phyloP scores from a whole-genome alignment of 2,329 filamentous ascomycete species.

The Huntiella savannae region DNA sequence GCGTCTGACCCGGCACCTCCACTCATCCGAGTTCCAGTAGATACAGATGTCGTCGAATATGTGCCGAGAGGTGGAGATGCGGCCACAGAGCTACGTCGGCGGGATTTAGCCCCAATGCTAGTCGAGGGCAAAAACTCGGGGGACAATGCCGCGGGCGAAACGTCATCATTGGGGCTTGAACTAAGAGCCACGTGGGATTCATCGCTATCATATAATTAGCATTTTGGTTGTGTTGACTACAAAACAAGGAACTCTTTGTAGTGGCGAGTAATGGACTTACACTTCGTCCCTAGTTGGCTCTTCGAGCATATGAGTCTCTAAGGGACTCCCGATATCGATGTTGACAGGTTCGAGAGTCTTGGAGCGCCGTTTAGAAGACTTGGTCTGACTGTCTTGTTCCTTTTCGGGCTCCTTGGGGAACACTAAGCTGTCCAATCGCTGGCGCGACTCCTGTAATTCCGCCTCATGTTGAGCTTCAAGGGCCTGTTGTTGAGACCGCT shows the following conservation, averaged over 20 bases:
- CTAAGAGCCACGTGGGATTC: background rate
- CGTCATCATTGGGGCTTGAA: background rate
- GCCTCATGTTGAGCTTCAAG: too few relatives aligned
- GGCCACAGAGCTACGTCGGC: constrained; percentile 14
- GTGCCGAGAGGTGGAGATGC: constrained; percentile 30
- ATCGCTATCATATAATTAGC: background rate
- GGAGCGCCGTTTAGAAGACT: too few relatives aligned
- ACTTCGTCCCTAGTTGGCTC: too few relatives aligned
- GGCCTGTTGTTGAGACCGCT: background rate
- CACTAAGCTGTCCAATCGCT: too few relatives aligned
- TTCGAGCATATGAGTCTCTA: too few relatives aligned
- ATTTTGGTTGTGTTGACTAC: background rate
- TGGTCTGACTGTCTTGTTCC: too few relatives aligned
- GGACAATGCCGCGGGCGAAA: constrained; percentile 3
- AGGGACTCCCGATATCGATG: too few relatives aligned
- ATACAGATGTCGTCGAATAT: constrained; percentile 28
- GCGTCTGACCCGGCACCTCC: constrained; percentile 21
- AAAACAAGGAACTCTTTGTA: too few relatives aligned
- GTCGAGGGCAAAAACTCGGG: background rate
- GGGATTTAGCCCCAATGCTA: background rate
- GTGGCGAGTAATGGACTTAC: too few relatives aligned
- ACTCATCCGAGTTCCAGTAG: constrained; percentile 28
- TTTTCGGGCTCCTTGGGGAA: too few relatives aligned
- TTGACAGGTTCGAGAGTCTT: too few relatives aligned
- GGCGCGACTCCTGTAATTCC: too few relatives aligned